Evolutionary conservation across 768 basidiomycete genomes (phyloP).

Genomic region (Naganishia kalamii): DNA sequence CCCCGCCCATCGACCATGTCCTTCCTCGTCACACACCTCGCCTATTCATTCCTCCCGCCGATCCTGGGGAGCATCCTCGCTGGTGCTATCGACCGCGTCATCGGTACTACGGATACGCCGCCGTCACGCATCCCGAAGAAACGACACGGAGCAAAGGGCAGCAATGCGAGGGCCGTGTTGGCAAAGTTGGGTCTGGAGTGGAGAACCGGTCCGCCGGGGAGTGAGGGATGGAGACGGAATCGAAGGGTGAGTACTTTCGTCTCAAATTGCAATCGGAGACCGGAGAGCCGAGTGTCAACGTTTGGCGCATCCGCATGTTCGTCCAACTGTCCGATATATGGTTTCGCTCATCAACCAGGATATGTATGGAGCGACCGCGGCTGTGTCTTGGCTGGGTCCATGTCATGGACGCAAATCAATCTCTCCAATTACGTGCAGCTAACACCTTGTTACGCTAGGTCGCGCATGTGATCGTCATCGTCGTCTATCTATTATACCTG

Average conservation of each 20-base stretch:
- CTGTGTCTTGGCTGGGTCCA: too few species aligned
- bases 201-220: background rate
- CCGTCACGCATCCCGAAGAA: background rate
- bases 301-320: too few species aligned
- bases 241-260: background rate
- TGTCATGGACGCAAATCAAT: too few species aligned
- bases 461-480: background rate
- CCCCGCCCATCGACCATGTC: too few species aligned
- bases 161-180: background rate
- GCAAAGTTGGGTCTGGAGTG: background rate
- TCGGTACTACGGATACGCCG: background rate
- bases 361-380: too few species aligned
- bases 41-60: conserved; percentile 9
- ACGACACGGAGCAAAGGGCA: background rate
- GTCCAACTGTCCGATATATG: too few species aligned
- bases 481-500: conserved; percentile 9
- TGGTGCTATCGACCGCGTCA: background rate
- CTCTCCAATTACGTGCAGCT: background rate
- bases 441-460: background rate
- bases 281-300: too few species aligned
- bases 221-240: conserved; percentile 8
- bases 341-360: too few species aligned
- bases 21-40: background rate
- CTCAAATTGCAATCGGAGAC: background rate
- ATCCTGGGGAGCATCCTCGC: background rate